Evolutionary conservation across 2,329 filamentous ascomycete species (phyloP), one percentile per base, ranked within the genome.

Genomic region (Clonostachys solani): DNA sequence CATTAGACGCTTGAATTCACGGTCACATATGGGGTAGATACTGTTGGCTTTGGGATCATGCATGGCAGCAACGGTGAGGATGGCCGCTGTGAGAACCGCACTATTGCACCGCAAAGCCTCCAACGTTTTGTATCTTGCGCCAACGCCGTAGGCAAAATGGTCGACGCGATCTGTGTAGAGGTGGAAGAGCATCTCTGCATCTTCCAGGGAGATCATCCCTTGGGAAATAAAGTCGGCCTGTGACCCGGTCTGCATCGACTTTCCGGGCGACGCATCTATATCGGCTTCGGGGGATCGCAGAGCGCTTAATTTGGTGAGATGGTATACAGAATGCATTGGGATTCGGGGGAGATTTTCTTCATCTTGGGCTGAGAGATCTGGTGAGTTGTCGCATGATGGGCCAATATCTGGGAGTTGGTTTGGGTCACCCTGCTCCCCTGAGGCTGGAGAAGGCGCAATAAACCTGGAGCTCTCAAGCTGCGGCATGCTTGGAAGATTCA

Each of bases 21-120:
- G 66, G 50, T 73, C 78, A 57, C 79, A 82, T 2, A 69, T 60
- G 5, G 73, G 72, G 33, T 82, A 74, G 4, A 77, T 69, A 13
- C 68, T 66, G 12, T 77, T 75, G 7, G 73, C 72, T 19, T 71
- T 68, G 2, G 76, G 72, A 18, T 81, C 77, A 52, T 83, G 80
- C 3, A 83, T 66, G 0, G 80, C 78, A 4, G 78, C 74, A 1
- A 84, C 78, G 0, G 79, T 78, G 6, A 81, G 67, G 18, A 80
- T 77, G 1, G 76, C 75, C 1, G 73, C 77, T 0, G 78, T 75
- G 12, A 84, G 64, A 2, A 82, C 64, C 0, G 77, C 71, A 3
- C 79, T 83, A 15, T 71, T 72, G 16, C 75, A 72, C 15, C 81
- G 73, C 10, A 83, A 65, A 7, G 72, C 74, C 1, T 72, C 71